Evolutionary conservation across 306 rosid species (phyloP).

Genomic region (Lathyrus sativus): DNA sequence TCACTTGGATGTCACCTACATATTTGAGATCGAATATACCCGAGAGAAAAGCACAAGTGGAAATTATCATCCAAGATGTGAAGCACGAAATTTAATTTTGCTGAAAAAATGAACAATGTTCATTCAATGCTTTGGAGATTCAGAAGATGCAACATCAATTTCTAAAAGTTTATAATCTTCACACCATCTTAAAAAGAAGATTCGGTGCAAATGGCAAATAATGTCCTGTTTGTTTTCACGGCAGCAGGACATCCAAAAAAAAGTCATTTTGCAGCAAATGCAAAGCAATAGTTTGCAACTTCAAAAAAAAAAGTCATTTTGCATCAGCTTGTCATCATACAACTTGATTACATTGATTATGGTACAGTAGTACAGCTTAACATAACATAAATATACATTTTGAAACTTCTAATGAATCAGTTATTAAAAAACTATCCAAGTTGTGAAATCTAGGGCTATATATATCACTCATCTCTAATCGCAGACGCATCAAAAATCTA

Average conservation of each 20-base stretch:
- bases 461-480: conserved; percentile 16
- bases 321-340: conserved; percentile 8
- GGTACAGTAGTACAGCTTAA: conserved; percentile 20
- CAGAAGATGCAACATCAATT: conserved; percentile 1
- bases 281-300: background rate
- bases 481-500: background rate
- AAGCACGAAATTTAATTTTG: background rate
- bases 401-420: conserved; percentile 31
- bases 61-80: background rate
- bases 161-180: conserved; percentile 12
- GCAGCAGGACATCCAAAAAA: no score
- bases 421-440: conserved; percentile 26
- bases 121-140: background rate
- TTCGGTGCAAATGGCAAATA: no score
- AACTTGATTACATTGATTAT: conserved; percentile 10
- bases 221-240: no score
- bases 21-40: no score
- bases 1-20: no score
- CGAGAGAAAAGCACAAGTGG: background rate
- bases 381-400: conserved; percentile 34
- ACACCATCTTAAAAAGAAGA: conserved; percentile 11
- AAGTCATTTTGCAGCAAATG: background rate
- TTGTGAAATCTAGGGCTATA: conserved; percentile 17
- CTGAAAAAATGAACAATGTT: background rate
- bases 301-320: background rate